A percentile compares a stretch with the other conserved stretches of the same genome.
phyloP scores from a whole-genome alignment of 1,284 basidiomycete species.

The Rhodotorula sp. region DNA sequence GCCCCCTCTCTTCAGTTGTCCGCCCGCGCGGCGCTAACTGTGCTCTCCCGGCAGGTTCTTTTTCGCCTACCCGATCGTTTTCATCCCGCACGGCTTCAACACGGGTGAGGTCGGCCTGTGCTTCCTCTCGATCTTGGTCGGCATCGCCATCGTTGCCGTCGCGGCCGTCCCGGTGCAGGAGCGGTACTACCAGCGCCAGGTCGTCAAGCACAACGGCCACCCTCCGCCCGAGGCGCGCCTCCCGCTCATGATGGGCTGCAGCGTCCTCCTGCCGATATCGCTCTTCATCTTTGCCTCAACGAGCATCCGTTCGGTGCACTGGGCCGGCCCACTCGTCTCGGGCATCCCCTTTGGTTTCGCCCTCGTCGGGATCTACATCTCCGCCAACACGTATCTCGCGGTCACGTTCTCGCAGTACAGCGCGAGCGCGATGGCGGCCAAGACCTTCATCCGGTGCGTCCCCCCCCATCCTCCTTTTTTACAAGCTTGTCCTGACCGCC shows the following conservation, averaged over 20 bases:
- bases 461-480: slow-evolving; percentile 53
- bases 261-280: slow-evolving; percentile 51
- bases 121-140: slow-evolving; percentile 41
- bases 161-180: slow-evolving; percentile 40
- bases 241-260: slow-evolving; percentile 47
- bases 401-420: slow-evolving; percentile 56
- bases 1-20: slow-evolving; percentile 1
- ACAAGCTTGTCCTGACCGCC: background rate
- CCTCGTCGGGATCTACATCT: slow-evolving; percentile 51
- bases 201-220: slow-evolving; percentile 6
- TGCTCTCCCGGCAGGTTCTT: background rate
- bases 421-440: slow-evolving; percentile 65
- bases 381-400: slow-evolving; percentile 49
- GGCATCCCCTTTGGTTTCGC: slow-evolving; percentile 53
- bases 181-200: slow-evolving; percentile 28
- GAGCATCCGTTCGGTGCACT: slow-evolving; percentile 52
- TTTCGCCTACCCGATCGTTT: slow-evolving; percentile 22
- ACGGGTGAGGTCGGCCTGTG: slow-evolving; percentile 7
- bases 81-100: slow-evolving; percentile 12
- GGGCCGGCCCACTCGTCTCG: slow-evolving; percentile 49
- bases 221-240: slow-evolving; percentile 48
- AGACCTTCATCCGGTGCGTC: slow-evolving; percentile 65
- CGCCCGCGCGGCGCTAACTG: slow-evolving; percentile 7
- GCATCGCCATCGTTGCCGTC: slow-evolving; percentile 46
- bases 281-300: slow-evolving; percentile 55